Conservation (phyloP, 2,329 filamentous ascomycete genomes). For the Colletotrichum spinosum region DNA sequence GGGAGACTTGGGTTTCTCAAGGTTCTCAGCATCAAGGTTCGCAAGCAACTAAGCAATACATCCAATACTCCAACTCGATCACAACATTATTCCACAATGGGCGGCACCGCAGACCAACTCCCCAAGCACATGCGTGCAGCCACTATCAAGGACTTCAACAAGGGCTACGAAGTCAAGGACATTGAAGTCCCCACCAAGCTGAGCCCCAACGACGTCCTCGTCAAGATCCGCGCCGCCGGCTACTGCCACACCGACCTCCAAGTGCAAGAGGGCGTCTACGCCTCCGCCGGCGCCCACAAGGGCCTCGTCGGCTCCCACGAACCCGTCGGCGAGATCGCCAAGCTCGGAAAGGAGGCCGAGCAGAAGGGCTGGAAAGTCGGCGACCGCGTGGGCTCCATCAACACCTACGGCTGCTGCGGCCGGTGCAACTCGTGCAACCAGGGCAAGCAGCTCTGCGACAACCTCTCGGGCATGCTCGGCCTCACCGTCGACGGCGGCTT, state of each 20-base stretch:
- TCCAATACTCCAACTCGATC: background rate
- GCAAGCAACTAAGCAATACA: background rate
- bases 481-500: slow-evolving; percentile 43
- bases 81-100: background rate
- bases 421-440: slow-evolving; percentile 40
- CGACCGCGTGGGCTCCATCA: slow-evolving; percentile 62
- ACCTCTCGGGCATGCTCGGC: slow-evolving; percentile 40
- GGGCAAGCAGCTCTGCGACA: slow-evolving; percentile 41
- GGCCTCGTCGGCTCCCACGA: slow-evolving; percentile 65
- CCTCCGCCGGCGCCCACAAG: slow-evolving; percentile 40
- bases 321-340: slow-evolving; percentile 71
- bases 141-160: slow-evolving; percentile 42
- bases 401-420: slow-evolving; percentile 40
- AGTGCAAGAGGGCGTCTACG: slow-evolving; percentile 35
- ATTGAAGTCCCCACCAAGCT: slow-evolving; percentile 35
- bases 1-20: background rate
- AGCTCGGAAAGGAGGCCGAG: slow-evolving; percentile 58
- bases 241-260: slow-evolving; percentile 40
- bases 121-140: slow-evolving; percentile 47
- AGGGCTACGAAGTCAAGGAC: slow-evolving; percentile 33
- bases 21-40: slow-evolving; percentile 8
- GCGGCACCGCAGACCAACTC: slow-evolving; percentile 30
- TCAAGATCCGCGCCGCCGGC: slow-evolving; percentile 39
- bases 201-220: slow-evolving; percentile 36
- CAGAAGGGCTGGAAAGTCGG: slow-evolving; percentile 55